Evolutionary conservation across 768 basidiomycete species (phyloP).

Genomic region (Lactifluus pinguis): DNA sequence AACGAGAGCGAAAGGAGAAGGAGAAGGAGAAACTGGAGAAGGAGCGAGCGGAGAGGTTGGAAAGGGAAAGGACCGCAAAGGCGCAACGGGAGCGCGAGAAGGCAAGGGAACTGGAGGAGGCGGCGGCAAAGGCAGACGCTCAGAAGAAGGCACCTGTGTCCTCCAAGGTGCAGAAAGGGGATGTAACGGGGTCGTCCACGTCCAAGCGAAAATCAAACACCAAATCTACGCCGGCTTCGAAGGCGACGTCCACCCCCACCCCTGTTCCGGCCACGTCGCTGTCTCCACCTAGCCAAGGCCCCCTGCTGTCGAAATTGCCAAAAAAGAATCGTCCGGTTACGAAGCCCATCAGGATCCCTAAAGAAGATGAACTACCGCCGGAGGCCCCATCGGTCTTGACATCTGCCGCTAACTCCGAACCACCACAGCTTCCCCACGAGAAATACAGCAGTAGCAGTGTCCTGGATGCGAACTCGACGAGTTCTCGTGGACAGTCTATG

Average conservation of each 20-base stretch:
- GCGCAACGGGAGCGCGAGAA: constrained; percentile 20
- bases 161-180: constrained; percentile 15
- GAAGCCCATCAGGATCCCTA: constrained; percentile 49
- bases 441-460: constrained; percentile 24
- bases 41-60: constrained; percentile 29
- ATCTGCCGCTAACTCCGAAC: constrained; percentile 42
- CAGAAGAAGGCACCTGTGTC: constrained; percentile 4
- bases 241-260: constrained; percentile 19
- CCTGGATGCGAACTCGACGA: constrained; percentile 41
- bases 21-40: constrained; percentile 35
- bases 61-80: constrained; percentile 25
- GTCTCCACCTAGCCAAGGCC: constrained; percentile 46
- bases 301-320: constrained; percentile 72
- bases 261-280: constrained; percentile 13
- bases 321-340: constrained; percentile 68
- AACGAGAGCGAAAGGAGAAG: constrained; percentile 33
- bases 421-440: constrained; percentile 30
- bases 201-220: constrained; percentile 20
- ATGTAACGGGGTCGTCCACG: constrained; percentile 1
- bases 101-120: constrained; percentile 25
- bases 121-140: constrained; percentile 15
- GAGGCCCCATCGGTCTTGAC: constrained; percentile 37
- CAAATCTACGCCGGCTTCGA: constrained; percentile 22
- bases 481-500: constrained; percentile 53
- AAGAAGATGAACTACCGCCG: constrained; percentile 42